Evolutionary conservation across 2,329 filamentous ascomycete species (phyloP).

Genomic region (Ophiosphaerella herpotricha): DNA sequence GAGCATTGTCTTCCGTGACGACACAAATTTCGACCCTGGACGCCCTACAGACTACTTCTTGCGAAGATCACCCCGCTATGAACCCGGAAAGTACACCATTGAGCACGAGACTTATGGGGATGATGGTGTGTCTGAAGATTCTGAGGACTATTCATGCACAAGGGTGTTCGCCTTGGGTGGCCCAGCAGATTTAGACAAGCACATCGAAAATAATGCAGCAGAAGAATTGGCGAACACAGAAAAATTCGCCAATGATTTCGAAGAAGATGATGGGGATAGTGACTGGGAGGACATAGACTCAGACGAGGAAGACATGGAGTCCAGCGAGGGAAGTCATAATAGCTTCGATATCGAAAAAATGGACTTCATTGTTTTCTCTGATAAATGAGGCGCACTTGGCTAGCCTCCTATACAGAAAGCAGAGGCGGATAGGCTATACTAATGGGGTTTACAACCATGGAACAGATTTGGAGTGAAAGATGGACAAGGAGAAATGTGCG

Average conservation of each 20-base stretch:
- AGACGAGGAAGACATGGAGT: constrained; percentile 13
- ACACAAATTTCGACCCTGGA: constrained; percentile 27
- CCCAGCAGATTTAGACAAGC: constrained; percentile 1
- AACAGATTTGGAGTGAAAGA: too few species aligned
- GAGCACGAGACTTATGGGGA: constrained; percentile 6
- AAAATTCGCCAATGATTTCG: constrained; percentile 6
- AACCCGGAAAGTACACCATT: constrained; percentile 31
- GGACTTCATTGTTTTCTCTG: constrained; percentile 29
- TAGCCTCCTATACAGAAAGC: background rate
- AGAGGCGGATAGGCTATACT: too few species aligned
- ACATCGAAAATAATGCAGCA: background rate
- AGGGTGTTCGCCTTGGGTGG: constrained; percentile 4
- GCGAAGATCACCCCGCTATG: constrained; percentile 33
- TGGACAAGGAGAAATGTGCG: too few species aligned
- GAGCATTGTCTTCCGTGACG: constrained; percentile 23
- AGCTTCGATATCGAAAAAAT: constrained; percentile 23
- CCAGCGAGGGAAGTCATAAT: constrained; percentile 12
- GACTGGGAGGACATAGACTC: constrained; percentile 30
- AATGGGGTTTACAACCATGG: too few species aligned
- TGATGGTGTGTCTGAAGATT: constrained; percentile 23
- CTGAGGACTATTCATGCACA: constrained; percentile 21
- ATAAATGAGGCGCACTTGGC: constrained; percentile 14
- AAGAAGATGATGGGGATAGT: constrained; percentile 22
- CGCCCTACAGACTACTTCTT: constrained; percentile 31
- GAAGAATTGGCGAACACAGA: constrained; percentile 2